Evolutionary conservation across 768 basidiomycete genomes (phyloP), one percentile per base, ranked within the genome.

Genomic region (Collybiopsis confluens): DNA sequence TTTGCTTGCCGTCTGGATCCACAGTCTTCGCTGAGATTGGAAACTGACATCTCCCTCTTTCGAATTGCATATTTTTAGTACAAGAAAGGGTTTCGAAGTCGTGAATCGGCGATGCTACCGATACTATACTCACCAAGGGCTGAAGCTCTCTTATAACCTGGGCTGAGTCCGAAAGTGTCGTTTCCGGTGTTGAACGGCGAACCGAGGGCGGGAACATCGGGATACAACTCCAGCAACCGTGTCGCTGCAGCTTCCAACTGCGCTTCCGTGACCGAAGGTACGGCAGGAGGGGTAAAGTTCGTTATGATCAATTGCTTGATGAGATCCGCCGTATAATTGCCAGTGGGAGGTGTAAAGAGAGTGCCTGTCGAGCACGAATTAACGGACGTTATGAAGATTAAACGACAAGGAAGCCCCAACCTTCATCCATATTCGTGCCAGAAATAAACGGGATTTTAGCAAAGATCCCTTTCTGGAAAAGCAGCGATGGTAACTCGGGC

Each of bases 381-480:
- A n/a, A 28, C 8, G 28, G 18, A 28, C 1, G 10, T 20, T 24
- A 35, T 6, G 20, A 33, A 13, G 24, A 48, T 28, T 13, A 52
- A 41, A 13, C 21, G 30, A n/a, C 18, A 23, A 38, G 10, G 18
- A 23, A 11, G 36, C 6, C 44, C 61, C n/a, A 21, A 77, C 78
- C 76, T 68, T 79, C 77, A 58, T 80, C 76, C 3, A 73, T 61
- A 56, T 65, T 69, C 4, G 72, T 72, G 13, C 77, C 77, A 43
- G 73, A 62, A 24, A 80, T 78, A 56, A 77, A 75, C 0, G 78
- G 77, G 2, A 80, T 54, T 16, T 61, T 59, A 2, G 64, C 57
- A 36, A 68, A 69, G 3, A 57, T 53, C 0, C 73, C 57, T 46
- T 59, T 2, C 46, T 67, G 56, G 20, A 65, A 41, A 7, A 75